Evolutionary conservation across 1,284 basidiomycete species (phyloP).

Genomic region (Cryptococcus wingfieldii): DNA sequence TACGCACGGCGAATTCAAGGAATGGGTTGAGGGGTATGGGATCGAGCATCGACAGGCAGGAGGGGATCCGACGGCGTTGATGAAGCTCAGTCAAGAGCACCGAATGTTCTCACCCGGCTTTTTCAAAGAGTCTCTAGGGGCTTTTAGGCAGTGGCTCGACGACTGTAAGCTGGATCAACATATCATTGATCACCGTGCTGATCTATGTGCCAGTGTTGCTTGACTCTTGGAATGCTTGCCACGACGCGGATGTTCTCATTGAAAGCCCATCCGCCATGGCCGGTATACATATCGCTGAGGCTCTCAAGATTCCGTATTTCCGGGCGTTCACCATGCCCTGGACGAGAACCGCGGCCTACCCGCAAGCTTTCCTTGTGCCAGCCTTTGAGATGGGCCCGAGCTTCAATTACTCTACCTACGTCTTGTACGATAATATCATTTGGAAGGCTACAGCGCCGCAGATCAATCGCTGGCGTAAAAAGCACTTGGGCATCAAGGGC

Average conservation of each 20-base stretch:
- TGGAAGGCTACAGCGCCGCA: slow-evolving; percentile 69
- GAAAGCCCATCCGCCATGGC: slow-evolving; percentile 67
- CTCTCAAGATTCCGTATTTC: slow-evolving; percentile 65
- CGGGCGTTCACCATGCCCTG: slow-evolving; percentile 71
- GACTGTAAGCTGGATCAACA: slow-evolving; percentile 53
- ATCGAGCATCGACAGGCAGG: slow-evolving; percentile 67
- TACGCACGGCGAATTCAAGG: slow-evolving; percentile 61
- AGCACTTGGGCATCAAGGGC: slow-evolving; percentile 55
- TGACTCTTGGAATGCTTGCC: slow-evolving; percentile 66
- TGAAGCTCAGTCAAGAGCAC: slow-evolving; percentile 54
- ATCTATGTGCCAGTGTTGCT: slow-evolving; percentile 53
- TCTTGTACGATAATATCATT: slow-evolving; percentile 68
- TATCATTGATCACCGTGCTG: background rate
- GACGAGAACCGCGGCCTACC: slow-evolving; percentile 62
- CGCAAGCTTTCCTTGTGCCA: slow-evolving; percentile 60
- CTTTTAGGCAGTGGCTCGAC: slow-evolving; percentile 73
- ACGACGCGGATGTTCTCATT: slow-evolving; percentile 68
- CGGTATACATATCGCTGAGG: slow-evolving; percentile 76
- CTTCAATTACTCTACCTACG: slow-evolving; percentile 48
- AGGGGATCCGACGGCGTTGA: slow-evolving; percentile 70
- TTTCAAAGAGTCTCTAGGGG: slow-evolving; percentile 63
- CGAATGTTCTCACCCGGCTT: slow-evolving; percentile 81
- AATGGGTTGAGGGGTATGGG: slow-evolving; percentile 61
- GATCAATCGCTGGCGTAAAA: slow-evolving; percentile 67
- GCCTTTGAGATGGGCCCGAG: slow-evolving; percentile 50